Conservation (phyloP, 768 basidiomycete species). For the Leccinum subgranulosum region DNA sequence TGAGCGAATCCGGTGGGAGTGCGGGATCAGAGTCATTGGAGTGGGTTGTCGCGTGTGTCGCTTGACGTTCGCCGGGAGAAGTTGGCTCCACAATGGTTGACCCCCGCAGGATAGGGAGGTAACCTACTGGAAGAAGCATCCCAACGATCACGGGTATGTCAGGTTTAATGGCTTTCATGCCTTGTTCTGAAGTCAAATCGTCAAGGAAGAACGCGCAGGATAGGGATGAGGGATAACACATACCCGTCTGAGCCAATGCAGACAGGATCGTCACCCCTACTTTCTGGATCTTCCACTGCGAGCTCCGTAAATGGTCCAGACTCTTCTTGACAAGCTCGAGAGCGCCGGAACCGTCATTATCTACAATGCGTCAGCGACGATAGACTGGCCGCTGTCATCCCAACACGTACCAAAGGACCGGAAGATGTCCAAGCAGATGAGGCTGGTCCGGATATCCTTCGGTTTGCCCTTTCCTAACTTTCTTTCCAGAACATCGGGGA, state of each 20-base stretch:
- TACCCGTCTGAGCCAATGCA: slow-evolving; percentile 21
- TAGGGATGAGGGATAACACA: background rate
- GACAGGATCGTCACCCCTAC: slow-evolving; percentile 24
- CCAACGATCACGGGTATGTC: background rate
- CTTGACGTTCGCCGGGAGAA: background rate
- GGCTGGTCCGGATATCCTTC: slow-evolving; percentile 19
- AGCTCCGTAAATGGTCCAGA: slow-evolving; percentile 2
- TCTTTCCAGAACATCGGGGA: slow-evolving; percentile 15
- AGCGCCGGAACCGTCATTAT: background rate
- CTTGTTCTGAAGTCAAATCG: background rate
- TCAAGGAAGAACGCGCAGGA: background rate
- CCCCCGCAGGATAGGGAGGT: background rate
- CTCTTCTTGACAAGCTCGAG: background rate
- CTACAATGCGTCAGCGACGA: background rate
- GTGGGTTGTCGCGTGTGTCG: background rate
- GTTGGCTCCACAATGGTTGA: background rate
- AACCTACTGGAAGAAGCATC: background rate
- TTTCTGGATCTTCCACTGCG: slow-evolving; percentile 19
- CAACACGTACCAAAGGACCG: slow-evolving; percentile 16
- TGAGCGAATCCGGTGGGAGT: background rate
- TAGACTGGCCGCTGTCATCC: too few relatives aligned
- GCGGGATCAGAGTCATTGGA: background rate
- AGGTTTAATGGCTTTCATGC: background rate
- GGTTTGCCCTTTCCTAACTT: slow-evolving; percentile 16
- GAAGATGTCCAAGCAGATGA: slow-evolving; percentile 24